Evolutionary conservation across 75 land plant genomes (phyloP).

Genomic region (Sequoia sempervirens): DNA sequence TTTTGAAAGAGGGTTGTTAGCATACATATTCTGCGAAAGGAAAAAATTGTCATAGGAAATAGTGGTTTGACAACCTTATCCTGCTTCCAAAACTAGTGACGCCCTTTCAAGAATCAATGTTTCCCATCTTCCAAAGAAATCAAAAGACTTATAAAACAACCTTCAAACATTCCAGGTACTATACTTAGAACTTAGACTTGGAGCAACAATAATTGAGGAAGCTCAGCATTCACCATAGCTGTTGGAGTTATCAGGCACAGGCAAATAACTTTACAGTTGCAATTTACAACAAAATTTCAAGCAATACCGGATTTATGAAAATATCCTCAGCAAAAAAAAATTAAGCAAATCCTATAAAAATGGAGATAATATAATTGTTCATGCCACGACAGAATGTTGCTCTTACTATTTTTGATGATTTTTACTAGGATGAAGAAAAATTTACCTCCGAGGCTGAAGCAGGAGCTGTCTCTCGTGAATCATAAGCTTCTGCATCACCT

Average conservation of each 20-base stretch:
- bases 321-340: background rate
- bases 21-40: conserved; percentile 68
- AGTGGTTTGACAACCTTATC: background rate
- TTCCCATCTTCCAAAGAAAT: background rate
- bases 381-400: background rate
- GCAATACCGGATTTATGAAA: background rate
- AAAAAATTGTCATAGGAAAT: background rate
- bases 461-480: conserved; percentile 82
- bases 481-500: conserved; percentile 42
- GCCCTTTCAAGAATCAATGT: background rate
- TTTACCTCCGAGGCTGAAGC: conserved; percentile 52
- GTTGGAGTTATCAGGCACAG: background rate
- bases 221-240: background rate
- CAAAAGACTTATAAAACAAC: background rate
- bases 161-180: background rate
- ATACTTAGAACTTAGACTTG: background rate
- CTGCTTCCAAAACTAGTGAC: background rate
- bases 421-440: background rate
- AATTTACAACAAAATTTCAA: background rate
- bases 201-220: background rate
- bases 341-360: background rate
- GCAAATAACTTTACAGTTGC: background rate
- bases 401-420: background rate
- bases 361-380: background rate
- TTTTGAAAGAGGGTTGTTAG: conserved; percentile 34